Conservation (phyloP, 352 stramenopile species). For the Pythium folliculosum region DNA sequence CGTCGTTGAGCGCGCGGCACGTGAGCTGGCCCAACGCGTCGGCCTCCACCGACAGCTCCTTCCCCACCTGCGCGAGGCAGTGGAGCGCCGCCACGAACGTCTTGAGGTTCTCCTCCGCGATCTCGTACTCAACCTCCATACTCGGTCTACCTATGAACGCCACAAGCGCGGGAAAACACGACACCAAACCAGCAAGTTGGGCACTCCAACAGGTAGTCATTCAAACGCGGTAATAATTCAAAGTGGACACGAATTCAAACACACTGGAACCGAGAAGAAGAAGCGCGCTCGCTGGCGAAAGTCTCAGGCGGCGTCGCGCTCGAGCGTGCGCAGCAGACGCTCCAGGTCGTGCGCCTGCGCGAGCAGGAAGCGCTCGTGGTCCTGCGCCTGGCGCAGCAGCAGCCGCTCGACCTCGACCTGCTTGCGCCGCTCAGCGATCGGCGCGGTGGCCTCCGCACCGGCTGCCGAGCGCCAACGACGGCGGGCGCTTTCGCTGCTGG, state of each 20-base stretch:
- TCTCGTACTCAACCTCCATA: conserved; percentile 75
- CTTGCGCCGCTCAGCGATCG: background rate
- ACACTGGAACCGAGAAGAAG: background rate
- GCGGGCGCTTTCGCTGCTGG: background rate
- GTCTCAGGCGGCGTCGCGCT: conserved; percentile 1
- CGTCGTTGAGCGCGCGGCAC: conserved; percentile 78
- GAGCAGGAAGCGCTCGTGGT: conserved; percentile 1
- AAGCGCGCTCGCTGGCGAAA: background rate
- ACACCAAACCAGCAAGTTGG: background rate
- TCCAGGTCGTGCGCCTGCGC: conserved; percentile 7
- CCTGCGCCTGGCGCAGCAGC: conserved; percentile 9
- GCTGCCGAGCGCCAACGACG: background rate
- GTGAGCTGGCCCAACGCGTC: conserved; percentile 53
- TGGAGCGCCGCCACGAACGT: conserved; percentile 78
- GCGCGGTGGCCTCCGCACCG: background rate
- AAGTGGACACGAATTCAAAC: background rate
- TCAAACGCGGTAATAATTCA: conserved; percentile 12
- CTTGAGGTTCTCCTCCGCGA: conserved; percentile 77
- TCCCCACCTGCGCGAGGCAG: conserved; percentile 76
- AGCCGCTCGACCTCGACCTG: conserved; percentile 10
- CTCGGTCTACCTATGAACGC: too few species aligned
- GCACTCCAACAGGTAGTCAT: conserved; percentile 1
- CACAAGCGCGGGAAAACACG: background rate
- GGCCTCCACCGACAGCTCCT: conserved; percentile 78
- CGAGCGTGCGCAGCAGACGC: background rate